Conservation (phyloP, 305 asterid species). For the Ruellia speciosa region DNA sequence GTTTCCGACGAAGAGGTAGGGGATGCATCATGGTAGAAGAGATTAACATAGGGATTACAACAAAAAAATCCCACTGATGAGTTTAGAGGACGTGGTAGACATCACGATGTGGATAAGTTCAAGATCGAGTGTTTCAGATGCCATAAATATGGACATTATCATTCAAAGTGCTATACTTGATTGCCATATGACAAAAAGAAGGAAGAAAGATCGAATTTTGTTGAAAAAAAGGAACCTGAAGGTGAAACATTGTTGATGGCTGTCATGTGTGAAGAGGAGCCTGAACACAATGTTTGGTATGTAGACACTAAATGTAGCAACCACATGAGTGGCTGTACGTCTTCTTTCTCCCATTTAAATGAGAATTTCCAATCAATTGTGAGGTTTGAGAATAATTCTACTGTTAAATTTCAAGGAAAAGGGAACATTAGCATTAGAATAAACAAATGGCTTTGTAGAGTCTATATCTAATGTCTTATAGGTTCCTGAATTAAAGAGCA, state of each 20-base stretch:
- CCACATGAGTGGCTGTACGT: slow-evolving; percentile 9
- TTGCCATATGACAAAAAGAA: not conserved
- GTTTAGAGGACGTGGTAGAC: too few relatives aligned
- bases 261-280: not conserved
- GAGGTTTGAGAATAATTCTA: slow-evolving; percentile 4
- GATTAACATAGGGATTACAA: too few relatives aligned
- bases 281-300: not conserved
- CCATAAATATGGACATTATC: slow-evolving; percentile 1
- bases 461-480: slow-evolving; percentile 3
- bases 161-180: not conserved
- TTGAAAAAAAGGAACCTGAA: slow-evolving; percentile 4
- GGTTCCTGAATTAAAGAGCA: slow-evolving; percentile 10
- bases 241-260: slow-evolving; percentile 2
- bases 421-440: not conserved
- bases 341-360: not conserved
- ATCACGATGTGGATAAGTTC: too few relatives aligned
- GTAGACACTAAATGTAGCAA: not conserved
- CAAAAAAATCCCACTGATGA: too few relatives aligned
- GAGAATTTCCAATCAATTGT: slow-evolving; percentile 1
- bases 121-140: not conserved
- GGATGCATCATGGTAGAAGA: too few relatives aligned
- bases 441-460: not conserved
- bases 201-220: not conserved
- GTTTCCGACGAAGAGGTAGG: too few relatives aligned
- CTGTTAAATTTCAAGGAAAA: not conserved